Evolutionary conservation across 805 yeast species (phyloP), one percentile per base, ranked within the genome.

Genomic region (Barnettozyma wickerhamii): DNA sequence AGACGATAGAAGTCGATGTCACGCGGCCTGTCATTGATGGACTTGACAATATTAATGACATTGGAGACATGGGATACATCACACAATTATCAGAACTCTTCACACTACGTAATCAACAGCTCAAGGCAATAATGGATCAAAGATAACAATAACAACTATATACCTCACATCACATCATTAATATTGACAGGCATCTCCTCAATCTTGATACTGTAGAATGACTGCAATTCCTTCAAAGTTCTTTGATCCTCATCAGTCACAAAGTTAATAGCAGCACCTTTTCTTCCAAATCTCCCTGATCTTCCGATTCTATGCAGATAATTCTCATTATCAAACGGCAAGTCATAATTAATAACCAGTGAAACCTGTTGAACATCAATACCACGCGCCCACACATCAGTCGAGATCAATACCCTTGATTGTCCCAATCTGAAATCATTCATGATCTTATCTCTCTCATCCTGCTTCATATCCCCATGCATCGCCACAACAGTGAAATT

Each of bases 341-440:
- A 71, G 66, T 91, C 99, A 69, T 86, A 91, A 75, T 91, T 91
- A 59, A 91, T 87, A 46, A 91, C 99, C 52, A 91, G 69, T 10
- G 97, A 90, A 36, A 91, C 96, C 63, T 91, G 98, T 72, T 91
- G 99, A 46, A 91, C 98, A 68, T 91, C 99, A 52, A 91, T 93
- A 62, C 99, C 99, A 68, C 99, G 78, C 37, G 99, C 99, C 83
- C 91, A 85, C 58, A 93, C 84, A 68, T 93, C 99, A 31, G 99
- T 93, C 52, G 97, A 84, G 61, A 93, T 93, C 63, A 93, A 72
- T 37, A 93, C 91, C 63, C 99, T 79, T 40, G 96, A 86, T 52
- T 84, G 79, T 45, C 99, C 99, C 45, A 84, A 73, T 65, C 99
- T 77, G 79, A 93, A 93, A 65, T 90, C 97, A 63, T 80, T 79